Conservation (phyloP, 352 stramenopile species). For the Blastocystis sp. region DNA sequence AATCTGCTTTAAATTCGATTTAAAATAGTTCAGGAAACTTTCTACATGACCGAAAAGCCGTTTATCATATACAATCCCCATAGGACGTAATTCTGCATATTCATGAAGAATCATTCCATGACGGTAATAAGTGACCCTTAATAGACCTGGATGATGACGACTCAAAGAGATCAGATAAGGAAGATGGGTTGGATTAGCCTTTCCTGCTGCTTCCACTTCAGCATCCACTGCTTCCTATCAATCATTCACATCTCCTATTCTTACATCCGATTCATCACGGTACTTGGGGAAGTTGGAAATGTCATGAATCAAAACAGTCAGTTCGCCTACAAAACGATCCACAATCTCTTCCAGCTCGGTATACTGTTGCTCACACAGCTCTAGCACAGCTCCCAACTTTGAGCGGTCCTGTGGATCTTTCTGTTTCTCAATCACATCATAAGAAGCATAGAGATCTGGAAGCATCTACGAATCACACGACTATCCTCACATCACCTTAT, state of each 20-base stretch:
- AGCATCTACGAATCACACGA: neutral
- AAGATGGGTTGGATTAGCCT: conserved; percentile 4
- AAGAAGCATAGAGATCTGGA: neutral
- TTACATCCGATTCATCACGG: neutral
- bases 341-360: conserved; percentile 50
- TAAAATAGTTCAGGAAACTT: conserved; percentile 51
- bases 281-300: conserved; percentile 13
- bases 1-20: conserved; percentile 27
- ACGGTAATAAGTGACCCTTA: conserved; percentile 27
- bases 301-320: neutral
- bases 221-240: conserved; percentile 28
- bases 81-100: conserved; percentile 41
- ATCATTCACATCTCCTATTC: neutral
- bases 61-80: conserved; percentile 45
- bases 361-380: conserved; percentile 15
- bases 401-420: conserved; percentile 28
- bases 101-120: conserved; percentile 5
- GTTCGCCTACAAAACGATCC: neutral
- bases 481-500: neutral
- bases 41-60: conserved; percentile 24
- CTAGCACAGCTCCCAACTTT: neutral
- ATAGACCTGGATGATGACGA: neutral
- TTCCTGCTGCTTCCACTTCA: neutral
- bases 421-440: conserved; percentile 18
- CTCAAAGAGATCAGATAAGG: conserved; percentile 37